A percentile compares a stretch with the other conserved stretches of the same genome.
These are phyloP conservation scores for Teunomyces funiuensis DNA, from an alignment of 805 yeast species.

Conservation along the genomic window DNA sequence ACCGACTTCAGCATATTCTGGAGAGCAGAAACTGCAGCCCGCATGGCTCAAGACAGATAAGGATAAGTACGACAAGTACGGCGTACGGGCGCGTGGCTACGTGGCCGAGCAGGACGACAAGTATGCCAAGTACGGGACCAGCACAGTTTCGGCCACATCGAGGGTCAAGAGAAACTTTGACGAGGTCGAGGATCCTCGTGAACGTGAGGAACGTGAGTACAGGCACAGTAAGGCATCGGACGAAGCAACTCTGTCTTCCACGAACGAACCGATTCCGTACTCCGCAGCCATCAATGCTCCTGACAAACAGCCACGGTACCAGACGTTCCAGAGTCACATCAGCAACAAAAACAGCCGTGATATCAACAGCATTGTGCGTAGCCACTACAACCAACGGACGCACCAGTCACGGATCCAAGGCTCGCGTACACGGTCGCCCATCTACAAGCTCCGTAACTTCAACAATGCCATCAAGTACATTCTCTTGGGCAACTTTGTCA, in stretches of 20 bases:
- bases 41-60: conserved; percentile 39
- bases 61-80: conserved; percentile 42
- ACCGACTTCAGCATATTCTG: conserved; percentile 18
- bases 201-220: conserved; percentile 1
- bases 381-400: conserved; percentile 85
- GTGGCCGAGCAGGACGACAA: conserved; percentile 10
- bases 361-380: conserved; percentile 68
- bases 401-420: conserved; percentile 59
- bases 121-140: conserved; percentile 18
- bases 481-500: conserved; percentile 68
- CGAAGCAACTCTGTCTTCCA: not conserved
- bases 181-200: conserved; percentile 5
- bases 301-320: conserved; percentile 20
- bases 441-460: conserved; percentile 81
- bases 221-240: no score
- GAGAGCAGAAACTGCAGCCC: conserved; percentile 27
- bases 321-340: conserved; percentile 39
- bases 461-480: conserved; percentile 91
- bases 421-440: conserved; percentile 73
- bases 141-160: not conserved
- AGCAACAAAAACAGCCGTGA: conserved; percentile 35
- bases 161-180: conserved; percentile 10
- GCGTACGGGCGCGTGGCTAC: conserved; percentile 16
- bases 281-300: not conserved
- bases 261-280: conserved; percentile 7